Base-by-base conservation (phyloP, 768 basidiomycete genomes). In the Crucibulum laeve region DNA sequence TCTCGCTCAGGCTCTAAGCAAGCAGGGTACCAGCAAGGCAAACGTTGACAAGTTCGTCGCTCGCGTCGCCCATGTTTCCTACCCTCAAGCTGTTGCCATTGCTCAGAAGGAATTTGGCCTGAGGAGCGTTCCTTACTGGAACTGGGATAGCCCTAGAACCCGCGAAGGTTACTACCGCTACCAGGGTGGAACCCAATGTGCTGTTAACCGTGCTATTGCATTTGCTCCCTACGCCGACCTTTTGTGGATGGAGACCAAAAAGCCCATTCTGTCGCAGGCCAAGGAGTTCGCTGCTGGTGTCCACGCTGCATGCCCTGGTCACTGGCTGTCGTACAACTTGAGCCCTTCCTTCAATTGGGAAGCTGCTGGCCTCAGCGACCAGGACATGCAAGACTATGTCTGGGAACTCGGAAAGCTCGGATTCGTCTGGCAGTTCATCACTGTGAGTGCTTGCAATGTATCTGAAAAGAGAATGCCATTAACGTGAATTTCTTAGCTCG, bases 351-450 rank as follows among this genome's bases (percentile, higher is more conserved):
- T 91, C 73, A 91, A 91, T 54, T 92, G 90, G 88, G 87, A 90
- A 53, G 92, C 91, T 1, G 95, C 95, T 11, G 96, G 96, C 13
- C 76, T 99, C 14, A 81, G 77, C 33, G 77, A 84, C 54, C 72
- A 74, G 50, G 91, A 93, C 53, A 98, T 91, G 91, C 76, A 89
- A 62, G 67, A 74, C 28, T 98, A 79, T 60, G 79, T 97, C 26
- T 95, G 94, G 95, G 77, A 91, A 56, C 74, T 99, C 19, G 95
- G 91, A 37, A 94, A 87, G 71, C 80, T 96, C 37, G 94, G 94
- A 25, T 98, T 97, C 65, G 85, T 93, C 54, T 98, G 94, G 93
- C 94, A 98, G 64, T 98, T 99, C 72, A 96, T 97, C 65, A 96
- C 94, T 53, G 91, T 93, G 40, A 55, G 87, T 53, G 22, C 5